Percentiles rank a stretch among this genome's conserved stretches.
Conservation (phyloP, 768 basidiomycete genomes). For the Mycena pura region DNA sequence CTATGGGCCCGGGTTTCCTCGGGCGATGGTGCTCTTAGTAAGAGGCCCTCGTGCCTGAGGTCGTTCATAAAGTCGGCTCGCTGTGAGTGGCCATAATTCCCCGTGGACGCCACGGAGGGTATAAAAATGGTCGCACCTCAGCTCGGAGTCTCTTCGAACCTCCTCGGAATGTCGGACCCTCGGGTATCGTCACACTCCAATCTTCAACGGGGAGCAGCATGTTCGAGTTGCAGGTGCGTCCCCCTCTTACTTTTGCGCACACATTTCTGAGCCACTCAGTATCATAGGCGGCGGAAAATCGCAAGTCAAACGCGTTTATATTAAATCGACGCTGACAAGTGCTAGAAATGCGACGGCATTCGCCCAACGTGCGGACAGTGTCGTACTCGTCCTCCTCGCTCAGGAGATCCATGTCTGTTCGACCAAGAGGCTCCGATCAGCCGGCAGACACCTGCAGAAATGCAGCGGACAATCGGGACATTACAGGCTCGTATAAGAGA, state of each 20-base stretch:
- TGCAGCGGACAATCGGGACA: not conserved
- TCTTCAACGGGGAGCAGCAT: not conserved
- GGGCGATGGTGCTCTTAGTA: too few relatives aligned
- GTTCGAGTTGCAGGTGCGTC: not conserved
- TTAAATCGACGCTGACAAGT: too few relatives aligned
- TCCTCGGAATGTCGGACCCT: not conserved
- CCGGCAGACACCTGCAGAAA: constrained; percentile 1
- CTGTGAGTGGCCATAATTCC: too few relatives aligned
- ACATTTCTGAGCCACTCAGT: not conserved
- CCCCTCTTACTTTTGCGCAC: not conserved
- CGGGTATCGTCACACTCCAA: not conserved
- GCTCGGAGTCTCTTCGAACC: too few relatives aligned
- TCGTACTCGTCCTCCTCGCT: not conserved
- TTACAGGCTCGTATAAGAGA: not conserved
- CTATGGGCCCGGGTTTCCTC: too few relatives aligned
- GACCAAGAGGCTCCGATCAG: not conserved
- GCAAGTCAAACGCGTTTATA: not conserved
- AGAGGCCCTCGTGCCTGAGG: too few relatives aligned
- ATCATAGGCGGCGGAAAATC: not conserved
- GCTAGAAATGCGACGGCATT: constrained; percentile 6
- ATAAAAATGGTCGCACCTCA: too few relatives aligned
- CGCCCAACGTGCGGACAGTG: constrained; percentile 5
- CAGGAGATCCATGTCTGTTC: not conserved
- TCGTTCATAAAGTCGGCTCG: too few relatives aligned
- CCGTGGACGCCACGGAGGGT: too few relatives aligned